Evolutionary conservation across 2,329 filamentous ascomycete genomes (phyloP).

Genomic region (Calonectria naviculata): DNA sequence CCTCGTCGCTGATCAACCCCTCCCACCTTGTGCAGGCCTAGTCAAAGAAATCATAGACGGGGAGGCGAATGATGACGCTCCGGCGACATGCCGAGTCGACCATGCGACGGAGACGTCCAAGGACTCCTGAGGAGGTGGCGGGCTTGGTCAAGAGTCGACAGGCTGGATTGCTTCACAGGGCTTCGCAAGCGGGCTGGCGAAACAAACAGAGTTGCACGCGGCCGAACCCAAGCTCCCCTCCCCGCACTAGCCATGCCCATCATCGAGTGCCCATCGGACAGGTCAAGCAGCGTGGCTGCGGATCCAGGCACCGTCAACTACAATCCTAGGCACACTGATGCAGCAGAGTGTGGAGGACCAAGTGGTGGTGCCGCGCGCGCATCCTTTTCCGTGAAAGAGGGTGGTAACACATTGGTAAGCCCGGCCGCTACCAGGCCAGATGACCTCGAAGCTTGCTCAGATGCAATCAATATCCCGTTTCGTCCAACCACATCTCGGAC

Average conservation of each 20-base stretch:
- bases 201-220: constrained; percentile 35
- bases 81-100: constrained; percentile 28
- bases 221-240: constrained; percentile 27
- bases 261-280: constrained; percentile 34
- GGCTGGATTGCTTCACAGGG: constrained; percentile 12
- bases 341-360: constrained; percentile 22
- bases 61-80: constrained; percentile 29
- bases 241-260: constrained; percentile 34
- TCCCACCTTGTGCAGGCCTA: neutral
- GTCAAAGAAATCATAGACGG: constrained; percentile 13
- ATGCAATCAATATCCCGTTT: constrained; percentile 25
- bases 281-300: constrained; percentile 26
- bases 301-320: constrained; percentile 40
- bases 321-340: constrained; percentile 19
- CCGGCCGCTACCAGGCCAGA: constrained; percentile 29
- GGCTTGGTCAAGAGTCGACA: constrained; percentile 13
- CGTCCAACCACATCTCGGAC: constrained; percentile 25
- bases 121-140: constrained; percentile 19
- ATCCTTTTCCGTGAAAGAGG: constrained; percentile 33
- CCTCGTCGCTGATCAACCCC: constrained; percentile 18
- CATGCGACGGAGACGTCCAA: constrained; percentile 7
- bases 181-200: constrained; percentile 6
- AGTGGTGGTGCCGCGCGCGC: constrained; percentile 14
- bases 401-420: constrained; percentile 35
- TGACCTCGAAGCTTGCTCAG: constrained; percentile 30